A percentile compares a stretch with the other conserved stretches of the same genome.
Conservation (phyloP, 1,284 basidiomycete species). For the Porodaedalea pini region DNA sequence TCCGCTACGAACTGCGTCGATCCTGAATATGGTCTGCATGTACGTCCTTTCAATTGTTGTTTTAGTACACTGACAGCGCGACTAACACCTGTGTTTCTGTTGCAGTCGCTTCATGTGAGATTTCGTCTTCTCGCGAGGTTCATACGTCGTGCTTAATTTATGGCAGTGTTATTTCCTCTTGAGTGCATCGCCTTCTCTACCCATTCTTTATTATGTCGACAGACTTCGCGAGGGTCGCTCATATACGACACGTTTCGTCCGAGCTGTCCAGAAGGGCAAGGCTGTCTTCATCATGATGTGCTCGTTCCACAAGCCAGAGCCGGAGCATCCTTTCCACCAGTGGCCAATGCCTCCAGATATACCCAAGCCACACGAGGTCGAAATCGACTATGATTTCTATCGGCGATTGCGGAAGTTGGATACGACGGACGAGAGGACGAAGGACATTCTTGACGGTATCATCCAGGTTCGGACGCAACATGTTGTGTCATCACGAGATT, state of each 20-base stretch:
- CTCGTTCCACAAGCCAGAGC: slow-evolving; percentile 83
- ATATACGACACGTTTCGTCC: slow-evolving; percentile 72
- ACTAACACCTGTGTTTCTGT: background rate
- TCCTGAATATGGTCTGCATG: slow-evolving; percentile 66
- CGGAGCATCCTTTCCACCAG: slow-evolving; percentile 63
- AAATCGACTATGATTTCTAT: slow-evolving; percentile 52
- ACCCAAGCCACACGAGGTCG: slow-evolving; percentile 61
- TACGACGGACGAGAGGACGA: slow-evolving; percentile 33
- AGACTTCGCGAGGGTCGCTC: slow-evolving; percentile 78
- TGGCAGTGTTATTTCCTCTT: slow-evolving; percentile 76
- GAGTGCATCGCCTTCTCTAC: slow-evolving; percentile 71
- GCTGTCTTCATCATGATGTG: slow-evolving; percentile 82
- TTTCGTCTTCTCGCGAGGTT: background rate
- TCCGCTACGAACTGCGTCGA: slow-evolving; percentile 76
- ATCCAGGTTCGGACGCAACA: slow-evolving; percentile 39
- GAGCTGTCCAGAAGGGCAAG: slow-evolving; percentile 71
- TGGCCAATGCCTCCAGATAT: slow-evolving; percentile 59
- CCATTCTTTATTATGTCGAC: slow-evolving; percentile 85
- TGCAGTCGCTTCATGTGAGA: slow-evolving; percentile 38
- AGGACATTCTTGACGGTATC: slow-evolving; percentile 36
- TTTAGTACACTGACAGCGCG: slow-evolving; percentile 9
- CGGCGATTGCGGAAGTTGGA: slow-evolving; percentile 33
- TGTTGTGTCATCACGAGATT: background rate
- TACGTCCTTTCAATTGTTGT: slow-evolving; percentile 36
- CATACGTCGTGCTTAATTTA: background rate